Evolutionary conservation across 2,329 filamentous ascomycete genomes (phyloP), one percentile per base, ranked within the genome.

Genomic region (Penicillium rolfsii): DNA sequence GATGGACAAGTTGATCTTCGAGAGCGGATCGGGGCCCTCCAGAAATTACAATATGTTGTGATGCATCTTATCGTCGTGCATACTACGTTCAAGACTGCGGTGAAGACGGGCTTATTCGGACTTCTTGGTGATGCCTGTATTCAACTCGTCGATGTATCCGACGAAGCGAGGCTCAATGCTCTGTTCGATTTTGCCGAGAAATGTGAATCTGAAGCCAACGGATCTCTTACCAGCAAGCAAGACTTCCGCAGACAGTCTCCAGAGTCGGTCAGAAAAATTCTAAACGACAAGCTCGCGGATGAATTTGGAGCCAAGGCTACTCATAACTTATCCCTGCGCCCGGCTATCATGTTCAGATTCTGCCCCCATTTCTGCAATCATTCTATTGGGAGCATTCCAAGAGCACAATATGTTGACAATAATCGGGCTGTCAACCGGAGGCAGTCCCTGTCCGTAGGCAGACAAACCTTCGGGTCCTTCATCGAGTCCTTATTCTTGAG

Each of bases 341-440:
- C 53, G 22, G 40, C 26, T 1, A 55, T 55, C 16, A 48, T 48
- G 40, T 48, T 46, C 40, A 46, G 41, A 26, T 48, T 46, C 19
- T 55, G 40, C 33, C 12, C 53, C 28, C 12, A 36, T 4, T 46
- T 6, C 8, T 55, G 52, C 52, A 55, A 62, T 33, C n/a, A 50
- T 54, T 48, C 26, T 14, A n/a, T 48, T 2, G 45, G 26, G 6
- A 46, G 6, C 5, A n/a, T n/a, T 19, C 45, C 4, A 48, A 16
- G 6, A 5, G 45, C 26, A 2, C 5, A 48, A 48, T 12, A 48
- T 48, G 12, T 48, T 7, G 45, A 12, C 45, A 48, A 48, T 48
- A 8, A 48, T 19, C 6, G 38, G 3, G 5, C 8, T 35, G 5
- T 2, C 33, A 35, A 35, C 33, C 2, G 9, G 33, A 35, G 11